A percentile compares a stretch with the other conserved stretches of the same genome.
Evolutionary conservation across 768 basidiomycete species (phyloP).

Genomic region (Trametes punicea): DNA sequence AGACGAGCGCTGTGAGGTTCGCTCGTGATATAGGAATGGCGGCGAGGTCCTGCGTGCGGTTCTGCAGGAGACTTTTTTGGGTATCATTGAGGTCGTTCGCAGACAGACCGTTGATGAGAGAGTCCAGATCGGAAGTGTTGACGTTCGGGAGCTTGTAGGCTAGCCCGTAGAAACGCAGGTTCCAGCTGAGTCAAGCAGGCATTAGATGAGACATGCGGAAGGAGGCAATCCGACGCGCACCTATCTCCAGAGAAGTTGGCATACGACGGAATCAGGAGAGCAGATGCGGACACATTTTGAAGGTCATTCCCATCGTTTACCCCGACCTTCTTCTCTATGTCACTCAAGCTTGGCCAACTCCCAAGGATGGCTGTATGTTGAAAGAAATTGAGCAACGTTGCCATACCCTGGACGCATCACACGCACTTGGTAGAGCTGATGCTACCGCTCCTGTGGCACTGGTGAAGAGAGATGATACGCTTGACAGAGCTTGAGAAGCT

Average conservation of each 20-base stretch:
- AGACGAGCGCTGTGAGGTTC: slow-evolving; percentile 21
- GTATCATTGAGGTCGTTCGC: slow-evolving; percentile 21
- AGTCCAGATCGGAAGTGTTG: slow-evolving; percentile 19
- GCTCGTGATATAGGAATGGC: slow-evolving; percentile 21
- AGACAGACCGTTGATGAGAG: slow-evolving; percentile 21
- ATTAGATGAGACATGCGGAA: too few relatives aligned
- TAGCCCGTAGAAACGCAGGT: slow-evolving; percentile 26
- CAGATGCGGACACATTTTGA: slow-evolving; percentile 19
- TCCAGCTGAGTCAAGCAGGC: slow-evolving; percentile 17
- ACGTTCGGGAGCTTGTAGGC: slow-evolving; percentile 24
- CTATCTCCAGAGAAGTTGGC: slow-evolving; percentile 18
- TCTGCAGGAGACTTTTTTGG: slow-evolving; percentile 19
- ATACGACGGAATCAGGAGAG: slow-evolving; percentile 23
- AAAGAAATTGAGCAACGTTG: not conserved
- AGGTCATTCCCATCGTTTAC: slow-evolving; percentile 19
- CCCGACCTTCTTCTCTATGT: slow-evolving; percentile 25
- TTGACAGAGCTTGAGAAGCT: slow-evolving; percentile 3
- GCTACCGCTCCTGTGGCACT: slow-evolving; percentile 15
- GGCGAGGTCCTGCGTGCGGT: slow-evolving; percentile 24
- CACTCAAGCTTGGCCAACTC: slow-evolving; percentile 22
- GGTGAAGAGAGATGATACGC: slow-evolving; percentile 9
- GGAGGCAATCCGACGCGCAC: not conserved
- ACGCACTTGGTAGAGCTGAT: slow-evolving; percentile 14
- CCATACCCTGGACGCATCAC: not conserved
- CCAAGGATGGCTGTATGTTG: slow-evolving; percentile 18